Evolutionary conservation across 768 basidiomycete species (phyloP).

Genomic region (Rhizopogon vulgaris): DNA sequence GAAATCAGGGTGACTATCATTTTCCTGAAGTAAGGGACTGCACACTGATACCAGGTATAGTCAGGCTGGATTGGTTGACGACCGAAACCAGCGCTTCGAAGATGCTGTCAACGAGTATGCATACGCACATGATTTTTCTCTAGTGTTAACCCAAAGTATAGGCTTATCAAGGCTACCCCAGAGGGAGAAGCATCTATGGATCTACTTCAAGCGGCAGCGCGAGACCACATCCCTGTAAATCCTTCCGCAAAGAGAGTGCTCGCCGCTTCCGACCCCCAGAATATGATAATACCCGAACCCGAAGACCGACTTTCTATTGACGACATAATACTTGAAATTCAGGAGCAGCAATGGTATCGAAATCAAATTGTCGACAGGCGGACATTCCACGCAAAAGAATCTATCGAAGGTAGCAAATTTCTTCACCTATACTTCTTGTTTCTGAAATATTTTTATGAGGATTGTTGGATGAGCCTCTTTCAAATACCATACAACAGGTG

Average conservation of each 20-base stretch:
- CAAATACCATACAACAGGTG: conserved; percentile 48
- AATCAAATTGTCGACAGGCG: conserved; percentile 61
- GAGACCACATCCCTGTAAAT: conserved; percentile 66
- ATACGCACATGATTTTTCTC: neutral
- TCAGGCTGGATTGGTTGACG: conserved; percentile 44
- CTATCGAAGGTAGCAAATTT: conserved; percentile 38
- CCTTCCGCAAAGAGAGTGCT: conserved; percentile 26
- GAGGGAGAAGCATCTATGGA: conserved; percentile 52
- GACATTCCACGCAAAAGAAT: conserved; percentile 46
- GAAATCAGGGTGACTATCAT: conserved; percentile 18
- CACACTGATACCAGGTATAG: conserved; percentile 7
- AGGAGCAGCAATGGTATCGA: conserved; percentile 56
- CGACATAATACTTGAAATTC: conserved; percentile 52
- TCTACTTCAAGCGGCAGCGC: conserved; percentile 61
- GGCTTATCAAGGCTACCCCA: conserved; percentile 52
- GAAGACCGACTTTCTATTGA: conserved; percentile 53
- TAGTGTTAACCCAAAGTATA: conserved; percentile 17
- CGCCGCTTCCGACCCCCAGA: neutral
- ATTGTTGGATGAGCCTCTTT: conserved; percentile 49
- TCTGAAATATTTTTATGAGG: conserved; percentile 25
- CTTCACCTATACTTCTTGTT: neutral
- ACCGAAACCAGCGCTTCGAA: conserved; percentile 58
- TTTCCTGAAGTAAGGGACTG: conserved; percentile 2
- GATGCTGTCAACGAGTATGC: conserved; percentile 65
- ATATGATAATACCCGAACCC: conserved; percentile 30